Base-by-base conservation (phyloP, 2,329 filamentous ascomycete genomes). In the Phaeosphaeria sp. region DNA sequence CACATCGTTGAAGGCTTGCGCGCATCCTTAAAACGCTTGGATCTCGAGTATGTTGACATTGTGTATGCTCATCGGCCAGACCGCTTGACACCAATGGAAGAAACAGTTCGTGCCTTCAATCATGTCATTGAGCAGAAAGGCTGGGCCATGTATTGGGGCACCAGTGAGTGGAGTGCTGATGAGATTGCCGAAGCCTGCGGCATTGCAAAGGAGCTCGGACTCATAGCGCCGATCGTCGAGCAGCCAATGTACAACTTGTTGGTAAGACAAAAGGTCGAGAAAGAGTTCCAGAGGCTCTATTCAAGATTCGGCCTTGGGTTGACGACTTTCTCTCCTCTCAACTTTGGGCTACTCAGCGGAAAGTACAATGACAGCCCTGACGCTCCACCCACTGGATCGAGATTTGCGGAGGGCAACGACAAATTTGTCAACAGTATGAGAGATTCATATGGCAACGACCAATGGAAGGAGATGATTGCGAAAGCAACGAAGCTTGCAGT, bases 21-120 rank as follows among this genome's bases (percentile, higher is more conserved):
- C 54, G 81, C 81, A 15, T 86, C 85, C 10, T 80, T 91, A 27
- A 78, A 86, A 69, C 84, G 87, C 20, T 77, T 89, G 27, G 57
- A 81, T 67, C 80, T 88, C 36, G 81, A 85, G 17, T 89, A 89
- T 66, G 88, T 91, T 23, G 89, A 91, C 67, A 78, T 91, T 41
- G 82, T 91, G 65, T 90, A 89, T 67, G 88, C 89, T 15, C 89
- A 91, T 77, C 84, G 89, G 17, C 86, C 88, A 0, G 89, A 91
- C 69, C 82, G 87, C 3, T 80, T 85, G 33, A 90, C 88, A 0
- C 89, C 88, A 3, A 90, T 91, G 79, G 87, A 90, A 73, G 89
- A 91, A 77, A 87, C 84, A 0, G 88, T 91, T 27, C 85, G 88
- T 51, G 87, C 85, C 42, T 91, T 91, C 80, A 90, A 90, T 79